Conservation (phyloP, 192 early-diverging fungal genomes). For the Funneliformis geosporum region DNA sequence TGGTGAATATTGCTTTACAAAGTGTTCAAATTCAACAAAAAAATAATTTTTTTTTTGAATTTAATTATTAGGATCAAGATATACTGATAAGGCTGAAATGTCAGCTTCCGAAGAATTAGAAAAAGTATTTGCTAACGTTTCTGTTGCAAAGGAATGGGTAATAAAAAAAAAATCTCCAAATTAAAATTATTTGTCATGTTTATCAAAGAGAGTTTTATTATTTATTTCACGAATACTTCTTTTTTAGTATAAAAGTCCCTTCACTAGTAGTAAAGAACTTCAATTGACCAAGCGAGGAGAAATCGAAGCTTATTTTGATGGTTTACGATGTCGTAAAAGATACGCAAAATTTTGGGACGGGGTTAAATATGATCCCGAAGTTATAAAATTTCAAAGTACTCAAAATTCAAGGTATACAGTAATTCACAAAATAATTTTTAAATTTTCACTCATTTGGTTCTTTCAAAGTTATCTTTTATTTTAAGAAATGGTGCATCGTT, state of each 20-base stretch:
- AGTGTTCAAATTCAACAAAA: not conserved
- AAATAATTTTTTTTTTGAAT: not conserved
- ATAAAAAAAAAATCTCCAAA: not conserved
- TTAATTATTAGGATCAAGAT: not conserved
- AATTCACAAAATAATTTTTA: no score
- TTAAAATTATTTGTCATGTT: no score
- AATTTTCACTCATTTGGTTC: not conserved
- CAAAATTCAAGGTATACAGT: not conserved
- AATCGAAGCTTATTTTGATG: not conserved
- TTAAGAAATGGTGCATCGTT: not conserved
- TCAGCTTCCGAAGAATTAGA: not conserved
- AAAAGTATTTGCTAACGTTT: slow-evolving; percentile 2
- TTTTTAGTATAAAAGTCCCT: slow-evolving; percentile 10
- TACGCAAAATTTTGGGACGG: no score
- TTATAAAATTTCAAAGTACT: no score
- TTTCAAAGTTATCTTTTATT: not conserved
- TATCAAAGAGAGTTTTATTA: not conserved
- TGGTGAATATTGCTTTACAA: not conserved
- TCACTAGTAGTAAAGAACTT: not conserved
- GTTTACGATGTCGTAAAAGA: not conserved
- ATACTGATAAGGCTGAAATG: not conserved
- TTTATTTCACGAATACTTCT: no score
- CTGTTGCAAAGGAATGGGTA: slow-evolving; percentile 6
- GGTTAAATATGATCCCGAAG: no score
- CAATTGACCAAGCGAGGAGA: no score